Evolutionary conservation across 345 rosid genomes (phyloP).

Genomic region (Sisymbrium irio): DNA sequence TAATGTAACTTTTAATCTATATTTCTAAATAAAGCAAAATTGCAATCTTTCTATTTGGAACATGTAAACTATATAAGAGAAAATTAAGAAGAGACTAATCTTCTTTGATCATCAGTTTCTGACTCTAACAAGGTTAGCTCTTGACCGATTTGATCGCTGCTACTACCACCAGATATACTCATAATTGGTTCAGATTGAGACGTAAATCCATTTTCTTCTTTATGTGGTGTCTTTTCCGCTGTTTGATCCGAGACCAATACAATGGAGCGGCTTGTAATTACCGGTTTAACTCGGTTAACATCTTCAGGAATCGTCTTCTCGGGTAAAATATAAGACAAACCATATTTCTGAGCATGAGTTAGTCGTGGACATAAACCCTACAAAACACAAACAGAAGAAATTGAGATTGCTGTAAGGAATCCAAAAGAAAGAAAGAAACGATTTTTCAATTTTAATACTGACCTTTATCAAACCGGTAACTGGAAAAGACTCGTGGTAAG

Average conservation of each 20-base stretch:
- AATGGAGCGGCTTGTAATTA: conserved; percentile 33
- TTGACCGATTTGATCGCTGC: conserved; percentile 27
- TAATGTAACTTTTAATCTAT: not conserved
- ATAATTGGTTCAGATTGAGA: conserved; percentile 32
- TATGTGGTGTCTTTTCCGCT: conserved; percentile 10
- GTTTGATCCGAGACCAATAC: conserved; percentile 36
- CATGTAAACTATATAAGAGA: not conserved
- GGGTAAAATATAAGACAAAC: conserved; percentile 53
- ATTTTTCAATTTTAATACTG: conserved; percentile 9
- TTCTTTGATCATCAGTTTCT: conserved; percentile 31
- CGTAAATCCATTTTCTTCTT: conserved; percentile 12
- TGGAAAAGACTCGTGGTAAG: conserved; percentile 49
- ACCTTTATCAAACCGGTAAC: conserved; percentile 79
- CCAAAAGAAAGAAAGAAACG: not conserved
- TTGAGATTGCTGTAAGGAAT: not conserved
- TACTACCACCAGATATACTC: conserved; percentile 23
- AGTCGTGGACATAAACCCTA: conserved; percentile 89
- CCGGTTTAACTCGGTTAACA: conserved; percentile 30
- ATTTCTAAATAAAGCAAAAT: not conserved
- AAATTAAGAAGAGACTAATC: not conserved
- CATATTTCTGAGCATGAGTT: conserved; percentile 77
- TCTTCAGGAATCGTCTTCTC: conserved; percentile 32
- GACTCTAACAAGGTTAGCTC: conserved; percentile 30
- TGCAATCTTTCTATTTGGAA: not conserved
- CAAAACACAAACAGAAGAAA: conserved; percentile 12